Base-by-base conservation (phyloP, 208 protist genomes). In the Naegleria fowleri region DNA sequence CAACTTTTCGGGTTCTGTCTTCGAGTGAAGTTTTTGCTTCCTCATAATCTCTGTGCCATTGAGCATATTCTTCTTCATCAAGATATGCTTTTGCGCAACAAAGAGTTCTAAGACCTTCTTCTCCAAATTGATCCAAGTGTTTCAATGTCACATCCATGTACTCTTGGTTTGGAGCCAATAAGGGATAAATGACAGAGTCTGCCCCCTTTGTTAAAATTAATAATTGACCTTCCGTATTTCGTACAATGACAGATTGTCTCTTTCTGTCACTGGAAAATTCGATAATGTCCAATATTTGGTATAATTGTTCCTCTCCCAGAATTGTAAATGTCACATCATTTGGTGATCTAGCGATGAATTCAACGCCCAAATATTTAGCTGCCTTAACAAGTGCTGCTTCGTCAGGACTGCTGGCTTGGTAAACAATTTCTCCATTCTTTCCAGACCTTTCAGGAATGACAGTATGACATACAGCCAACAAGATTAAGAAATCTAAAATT, bases 181-280 rank as follows among this genome's bases (percentile, higher is more conserved):
- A 48, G n/a, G 86, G 43, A 52, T 75, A 92, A 38, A 92, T 93
- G 40, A 92, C 91, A 29, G 59, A 91, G 91, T 92, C 91, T 19
- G 91, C 91, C 11, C 91, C 91, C 36, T 92, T 92, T 40, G 91
- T 93, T 38, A 92, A 83, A 40, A 92, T 58, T 25, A 91, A 38
- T 25, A 93, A 51, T 39, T 83, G n/a, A 22, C 19, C 90, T 29
- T 39, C 51, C 9, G 43, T 11, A 43, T 90, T 91, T 76, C 86
- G 38, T 6, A 94, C 86, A 40, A 95, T 90, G 22, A 95, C 93
- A 19, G 91, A 93, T 93, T 95, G 95, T 16, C 94, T 43, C 91
- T 95, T 95, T n/a, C 95, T 86, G 52, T 93, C 92, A 11, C 92
- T 94, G 52, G 93, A 95, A 91, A 96, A 96, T 90, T 96, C 94